Conservation (phyloP, 306 rosid species). For the Cicer bijugum region DNA sequence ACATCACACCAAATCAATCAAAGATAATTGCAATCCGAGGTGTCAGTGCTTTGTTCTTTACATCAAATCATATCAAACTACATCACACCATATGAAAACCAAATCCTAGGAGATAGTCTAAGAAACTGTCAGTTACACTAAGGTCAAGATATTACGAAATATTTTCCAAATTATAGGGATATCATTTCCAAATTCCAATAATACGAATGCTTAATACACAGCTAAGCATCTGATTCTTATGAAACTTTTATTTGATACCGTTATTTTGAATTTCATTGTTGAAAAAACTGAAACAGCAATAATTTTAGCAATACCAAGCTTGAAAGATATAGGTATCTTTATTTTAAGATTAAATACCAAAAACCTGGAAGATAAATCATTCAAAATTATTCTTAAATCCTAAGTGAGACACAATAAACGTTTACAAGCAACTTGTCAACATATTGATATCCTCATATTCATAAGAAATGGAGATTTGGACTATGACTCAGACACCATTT, state of each 20-base stretch:
- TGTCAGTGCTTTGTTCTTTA: no score
- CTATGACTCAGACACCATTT: background rate
- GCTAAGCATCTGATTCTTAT: background rate
- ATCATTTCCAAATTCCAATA: no score
- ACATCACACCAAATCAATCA: no score
- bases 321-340: slow-evolving; percentile 2
- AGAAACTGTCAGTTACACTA: no score
- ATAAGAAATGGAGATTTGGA: slow-evolving; percentile 6
- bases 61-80: no score
- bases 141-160: no score
- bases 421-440: background rate
- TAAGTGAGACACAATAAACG: background rate
- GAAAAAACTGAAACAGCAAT: background rate
- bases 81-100: no score
- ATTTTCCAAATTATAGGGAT: no score
- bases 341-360: slow-evolving; percentile 1
- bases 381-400: slow-evolving; percentile 21
- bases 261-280: background rate
- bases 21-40: no score
- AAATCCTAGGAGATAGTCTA: no score
- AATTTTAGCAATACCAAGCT: slow-evolving; percentile 13
- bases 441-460: slow-evolving; percentile 6
- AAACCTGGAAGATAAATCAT: slow-evolving; percentile 16
- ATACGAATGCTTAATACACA: no score
- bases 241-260: background rate